Conservation (phyloP, 139 green algal genomes). For the Chlamydomonas urium region DNA sequence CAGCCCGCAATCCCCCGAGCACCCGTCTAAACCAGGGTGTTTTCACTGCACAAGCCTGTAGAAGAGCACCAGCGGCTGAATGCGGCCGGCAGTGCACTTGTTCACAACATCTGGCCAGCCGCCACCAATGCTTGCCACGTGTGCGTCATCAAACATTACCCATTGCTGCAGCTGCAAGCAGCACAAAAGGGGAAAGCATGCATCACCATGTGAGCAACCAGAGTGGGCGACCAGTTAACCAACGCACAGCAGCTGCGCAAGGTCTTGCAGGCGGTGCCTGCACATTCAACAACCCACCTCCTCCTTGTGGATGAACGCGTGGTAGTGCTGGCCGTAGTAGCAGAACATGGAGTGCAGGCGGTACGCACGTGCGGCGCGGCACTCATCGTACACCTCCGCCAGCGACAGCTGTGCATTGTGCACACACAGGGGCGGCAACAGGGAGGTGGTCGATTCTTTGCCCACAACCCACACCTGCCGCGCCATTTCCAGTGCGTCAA, state of each 20-base stretch:
- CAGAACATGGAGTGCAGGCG: conserved; percentile 73
- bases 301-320: conserved; percentile 65
- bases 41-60: too few relatives aligned
- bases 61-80: conserved; percentile 67
- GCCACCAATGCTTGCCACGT: conserved; percentile 39
- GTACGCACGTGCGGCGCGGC: conserved; percentile 29
- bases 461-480: too few relatives aligned
- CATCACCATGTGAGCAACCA: too few relatives aligned
- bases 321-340: conserved; percentile 88
- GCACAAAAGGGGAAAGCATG: too few relatives aligned
- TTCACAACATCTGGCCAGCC: conserved; percentile 53
- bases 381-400: conserved; percentile 4
- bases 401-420: conserved; percentile 1
- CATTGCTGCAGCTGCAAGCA: conserved; percentile 43
- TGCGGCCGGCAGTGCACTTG: conserved; percentile 61
- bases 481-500: too few relatives aligned
- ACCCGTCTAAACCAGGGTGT: too few relatives aligned
- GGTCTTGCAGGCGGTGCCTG: too few relatives aligned
- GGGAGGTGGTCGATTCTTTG: too few relatives aligned
- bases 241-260: too few relatives aligned
- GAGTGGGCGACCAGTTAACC: too few relatives aligned
- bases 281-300: not conserved
- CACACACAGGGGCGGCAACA: too few relatives aligned
- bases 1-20: too few relatives aligned
- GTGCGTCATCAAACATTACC: conserved; percentile 77